These are phyloP conservation scores for Lizonia empirigonia DNA, from an alignment of 2,329 filamentous ascomycete species.

Conservation along the genomic window DNA sequence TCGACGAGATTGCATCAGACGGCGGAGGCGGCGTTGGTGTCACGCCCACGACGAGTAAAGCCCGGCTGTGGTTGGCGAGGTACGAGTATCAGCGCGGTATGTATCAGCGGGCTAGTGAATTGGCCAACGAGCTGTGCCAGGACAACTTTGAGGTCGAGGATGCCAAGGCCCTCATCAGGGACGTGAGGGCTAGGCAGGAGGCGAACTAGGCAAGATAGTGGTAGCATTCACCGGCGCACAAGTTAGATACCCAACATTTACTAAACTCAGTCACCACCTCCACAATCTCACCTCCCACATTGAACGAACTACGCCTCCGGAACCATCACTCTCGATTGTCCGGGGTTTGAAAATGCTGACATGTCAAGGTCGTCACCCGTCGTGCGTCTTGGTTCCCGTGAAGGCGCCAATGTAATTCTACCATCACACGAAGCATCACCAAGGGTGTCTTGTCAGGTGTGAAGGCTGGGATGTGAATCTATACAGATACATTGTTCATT, in stretches of 20 bases:
- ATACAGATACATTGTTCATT: not conserved
- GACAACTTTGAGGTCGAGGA: conserved; percentile 97
- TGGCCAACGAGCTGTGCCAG: conserved; percentile 90
- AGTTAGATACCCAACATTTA: not conserved
- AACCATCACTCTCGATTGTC: no score
- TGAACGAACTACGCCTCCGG: no score
- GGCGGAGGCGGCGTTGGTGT: conserved; percentile 73
- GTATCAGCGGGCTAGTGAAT: conserved; percentile 74
- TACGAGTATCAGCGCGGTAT: conserved; percentile 78
- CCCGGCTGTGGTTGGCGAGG: conserved; percentile 89
- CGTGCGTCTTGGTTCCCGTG: not conserved
- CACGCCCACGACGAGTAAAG: conserved; percentile 88
- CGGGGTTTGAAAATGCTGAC: no score
- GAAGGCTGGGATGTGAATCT: not conserved
- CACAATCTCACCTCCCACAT: no score
- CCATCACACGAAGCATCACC: not conserved
- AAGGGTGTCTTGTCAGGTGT: not conserved
- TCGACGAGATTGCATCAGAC: conserved; percentile 46
- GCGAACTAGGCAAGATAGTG: not conserved
- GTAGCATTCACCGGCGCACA: not conserved
- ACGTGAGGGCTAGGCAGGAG: conserved; percentile 70
- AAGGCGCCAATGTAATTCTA: not conserved
- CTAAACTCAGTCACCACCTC: not conserved
- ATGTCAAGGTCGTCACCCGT: not conserved
- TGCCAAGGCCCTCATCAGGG: conserved; percentile 87